Base-by-base conservation (phyloP, 257 asterid genomes). In the Gentiana dahurica region DNA sequence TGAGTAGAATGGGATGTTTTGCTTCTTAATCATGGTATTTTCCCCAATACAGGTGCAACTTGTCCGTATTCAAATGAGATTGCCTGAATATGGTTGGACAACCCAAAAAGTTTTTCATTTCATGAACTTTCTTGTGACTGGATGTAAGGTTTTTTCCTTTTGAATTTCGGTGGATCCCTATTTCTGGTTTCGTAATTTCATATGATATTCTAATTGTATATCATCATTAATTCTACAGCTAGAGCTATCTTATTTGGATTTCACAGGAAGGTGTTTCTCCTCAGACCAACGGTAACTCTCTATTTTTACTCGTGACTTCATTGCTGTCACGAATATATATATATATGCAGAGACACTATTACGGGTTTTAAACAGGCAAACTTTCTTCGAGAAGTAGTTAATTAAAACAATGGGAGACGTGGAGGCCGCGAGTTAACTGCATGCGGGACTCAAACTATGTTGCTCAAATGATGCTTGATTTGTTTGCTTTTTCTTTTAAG, bases 81-180 rank as follows among this genome's bases (percentile, higher is more conserved):
- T 67, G 38, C 71, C 77, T 36, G 73, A 68, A 55, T 66, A 66
- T 63, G 73, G 77, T 54, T 72, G 77, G 77, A 72, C 77, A n/a
- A 67, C 73, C 3, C 77, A 72, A 45, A 72, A 72, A 66, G 77
- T 72, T 37, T 72, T 72, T 68, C 77, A 72, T 67, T 58, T 67
- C 73, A 72, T 72, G 77, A 72, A 72, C 60, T 72, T 72, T 36
- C 54, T 72, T 54, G 77, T 72, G 54, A 62, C 60, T 32, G 73
- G 61, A 72, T 55, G 77, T 72, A 72, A 72, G 70, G 61, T 58
- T 59, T 24, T 24, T 24, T 72, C 65, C 46, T 62, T 50, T 63
- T 67, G 54, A 45, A 55, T 51, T 60, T 53, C 61, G 38, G 24
- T 3, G 10, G 6, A 36, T 58, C 51, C 36, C 47, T 60, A 11